Base-by-base conservation (phyloP, 2,329 filamentous ascomycete genomes). In the Rhinocladiella mackenziei region DNA sequence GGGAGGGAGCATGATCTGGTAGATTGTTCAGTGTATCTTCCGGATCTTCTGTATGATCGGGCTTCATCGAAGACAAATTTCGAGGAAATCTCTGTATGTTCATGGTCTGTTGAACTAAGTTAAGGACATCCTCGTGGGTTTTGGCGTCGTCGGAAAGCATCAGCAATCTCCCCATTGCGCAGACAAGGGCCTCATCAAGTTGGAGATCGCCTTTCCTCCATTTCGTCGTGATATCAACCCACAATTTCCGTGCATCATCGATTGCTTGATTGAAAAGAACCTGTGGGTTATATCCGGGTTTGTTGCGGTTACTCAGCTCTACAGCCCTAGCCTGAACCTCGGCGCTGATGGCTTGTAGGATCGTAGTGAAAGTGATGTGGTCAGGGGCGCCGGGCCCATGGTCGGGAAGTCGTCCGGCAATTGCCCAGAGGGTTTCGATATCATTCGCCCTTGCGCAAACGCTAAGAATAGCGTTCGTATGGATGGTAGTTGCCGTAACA, bases 401-500 rank as follows among this genome's bases (percentile, higher is more conserved):
- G 10, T 81, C 75, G 11, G 89, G 83, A 45, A 91, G 75, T 22
- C 81, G 80, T n/a, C 79, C 75, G 31, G 83, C 78, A 52, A 96
- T 75, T 42, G 77, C 76, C 73, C 92, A 94, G 55, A 97, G 69
- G 11, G 82, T 78, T 55, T 95, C 88, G 63, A 94, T 74, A 60
- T 96, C 83, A 9, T 73, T 64, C 3, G 85, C 83, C 45, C 79
- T 75, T 35, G 83, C 77, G 62, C 89, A 97, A 6, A 92, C 84
- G 46, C 82, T 80, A 32, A 98, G 70, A n/a, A 89, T 79, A 7
- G 89, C 86, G 62, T 98, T 98, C 51, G 86, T 80, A 60, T 97
- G 92, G 44, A 87, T 84, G 25, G 83, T 84, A 55, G 81, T 86
- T 11, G 86, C 84, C 53, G 81, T 74, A 38, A 94, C 71, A 5